Evolutionary conservation across 805 yeast genomes (phyloP).

Genomic region (Kodamaea kaohsiungensis): DNA sequence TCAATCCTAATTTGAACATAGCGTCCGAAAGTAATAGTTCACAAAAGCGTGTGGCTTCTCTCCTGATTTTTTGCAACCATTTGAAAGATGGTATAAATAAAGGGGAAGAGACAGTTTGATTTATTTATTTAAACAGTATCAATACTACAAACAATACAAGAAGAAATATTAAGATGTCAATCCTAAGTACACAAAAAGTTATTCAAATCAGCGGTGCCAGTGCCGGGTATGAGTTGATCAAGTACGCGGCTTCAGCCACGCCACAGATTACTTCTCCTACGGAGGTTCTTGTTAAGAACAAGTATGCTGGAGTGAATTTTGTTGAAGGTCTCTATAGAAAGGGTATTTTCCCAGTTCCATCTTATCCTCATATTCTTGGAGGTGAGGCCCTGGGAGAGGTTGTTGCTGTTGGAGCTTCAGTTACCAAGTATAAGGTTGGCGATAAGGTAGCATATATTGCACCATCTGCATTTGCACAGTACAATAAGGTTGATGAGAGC

Average conservation of each 20-base stretch:
- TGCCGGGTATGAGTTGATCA: conserved; percentile 56
- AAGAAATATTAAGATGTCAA: conserved; percentile 13
- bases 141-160: not conserved
- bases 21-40: too few species aligned
- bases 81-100: not conserved
- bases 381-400: conserved; percentile 73
- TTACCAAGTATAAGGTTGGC: conserved; percentile 58
- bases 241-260: conserved; percentile 57
- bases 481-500: conserved; percentile 48
- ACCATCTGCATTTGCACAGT: conserved; percentile 66
- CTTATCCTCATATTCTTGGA: conserved; percentile 66
- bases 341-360: conserved; percentile 65
- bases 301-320: conserved; percentile 77
- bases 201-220: conserved; percentile 55
- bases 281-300: conserved; percentile 71
- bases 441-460: conserved; percentile 67
- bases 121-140: not conserved
- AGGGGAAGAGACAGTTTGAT: not conserved
- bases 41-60: too few species aligned
- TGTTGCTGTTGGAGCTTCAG: conserved; percentile 62
- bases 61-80: too few species aligned
- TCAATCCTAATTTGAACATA: too few species aligned
- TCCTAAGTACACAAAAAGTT: conserved; percentile 60
- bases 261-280: conserved; percentile 52
- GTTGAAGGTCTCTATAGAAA: conserved; percentile 81